phyloP scores from a whole-genome alignment of 257 asterid species.

The Nicotiana obtusifolia region DNA sequence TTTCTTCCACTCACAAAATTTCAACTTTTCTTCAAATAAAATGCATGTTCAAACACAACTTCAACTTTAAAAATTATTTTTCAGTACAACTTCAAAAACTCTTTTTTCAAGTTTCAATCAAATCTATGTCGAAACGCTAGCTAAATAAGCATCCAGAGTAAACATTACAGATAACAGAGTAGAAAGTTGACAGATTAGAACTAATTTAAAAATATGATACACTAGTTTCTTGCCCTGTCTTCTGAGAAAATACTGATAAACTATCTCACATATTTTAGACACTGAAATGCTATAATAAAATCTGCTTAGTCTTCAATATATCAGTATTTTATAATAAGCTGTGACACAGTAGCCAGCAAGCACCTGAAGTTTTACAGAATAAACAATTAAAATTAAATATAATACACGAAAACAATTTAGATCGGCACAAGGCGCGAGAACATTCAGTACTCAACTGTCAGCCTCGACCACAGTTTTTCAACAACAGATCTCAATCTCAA shows the following conservation, averaged over 20 bases:
- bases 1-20: too few relatives aligned
- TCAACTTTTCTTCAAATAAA: too few relatives aligned
- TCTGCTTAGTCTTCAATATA: neutral
- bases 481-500: constrained; percentile 36
- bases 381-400: neutral
- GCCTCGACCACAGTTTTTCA: neutral
- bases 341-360: neutral
- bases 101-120: too few relatives aligned
- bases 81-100: too few relatives aligned
- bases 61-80: too few relatives aligned
- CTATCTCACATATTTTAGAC: neutral
- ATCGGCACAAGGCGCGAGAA: neutral
- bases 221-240: neutral
- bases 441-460: neutral
- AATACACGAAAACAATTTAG: neutral
- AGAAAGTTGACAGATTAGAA: neutral
- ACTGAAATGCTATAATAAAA: neutral
- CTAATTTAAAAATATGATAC: neutral
- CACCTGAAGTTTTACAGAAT: neutral
- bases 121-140: too few relatives aligned
- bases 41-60: too few relatives aligned
- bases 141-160: neutral
- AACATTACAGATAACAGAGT: neutral
- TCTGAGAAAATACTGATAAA: neutral
- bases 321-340: neutral